Conservation (phyloP, 2,329 filamentous ascomycete species). For the Sclerotinia nivalis region DNA sequence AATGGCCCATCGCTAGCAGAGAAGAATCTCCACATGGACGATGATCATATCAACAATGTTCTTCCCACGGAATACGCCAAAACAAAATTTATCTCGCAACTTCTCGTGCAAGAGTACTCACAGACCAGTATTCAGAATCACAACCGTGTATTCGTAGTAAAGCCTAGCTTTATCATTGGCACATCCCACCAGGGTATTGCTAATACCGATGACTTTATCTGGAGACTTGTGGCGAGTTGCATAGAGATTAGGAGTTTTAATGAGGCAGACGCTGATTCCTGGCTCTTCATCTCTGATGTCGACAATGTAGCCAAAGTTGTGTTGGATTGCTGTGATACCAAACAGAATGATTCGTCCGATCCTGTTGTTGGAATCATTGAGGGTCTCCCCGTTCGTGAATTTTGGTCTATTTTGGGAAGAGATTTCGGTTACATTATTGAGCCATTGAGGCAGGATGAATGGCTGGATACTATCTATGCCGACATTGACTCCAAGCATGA, state of each 20-base stretch:
- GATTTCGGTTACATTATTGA: conserved; percentile 18
- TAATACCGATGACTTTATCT: conserved; percentile 37
- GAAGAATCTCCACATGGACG: conserved; percentile 55
- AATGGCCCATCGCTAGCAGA: conserved; percentile 16
- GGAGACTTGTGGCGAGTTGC: conserved; percentile 32
- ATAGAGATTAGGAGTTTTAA: conserved; percentile 29
- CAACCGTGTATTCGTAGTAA: conserved; percentile 29
- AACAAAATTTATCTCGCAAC: conserved; percentile 73
- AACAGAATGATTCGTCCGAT: not conserved
- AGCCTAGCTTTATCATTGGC: conserved; percentile 35
- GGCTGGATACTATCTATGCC: conserved; percentile 8
- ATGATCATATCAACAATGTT: not conserved
- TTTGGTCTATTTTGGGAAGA: conserved; percentile 18
- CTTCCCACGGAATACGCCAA: conserved; percentile 84
- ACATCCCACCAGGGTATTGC: conserved; percentile 31
- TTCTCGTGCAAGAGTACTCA: conserved; percentile 51
- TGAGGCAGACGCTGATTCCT: conserved; percentile 23
- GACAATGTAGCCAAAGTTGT: conserved; percentile 26
- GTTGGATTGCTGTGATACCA: conserved; percentile 13
- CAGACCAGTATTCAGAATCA: not conserved
- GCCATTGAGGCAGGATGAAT: conserved; percentile 14
- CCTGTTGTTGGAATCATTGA: conserved; percentile 10
- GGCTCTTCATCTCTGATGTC: conserved; percentile 32
- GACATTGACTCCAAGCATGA: conserved; percentile 16
- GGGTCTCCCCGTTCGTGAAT: conserved; percentile 20